Conservation (phyloP, 805 yeast genomes). For the Cyberlindnera nakhonratchasimensis region DNA sequence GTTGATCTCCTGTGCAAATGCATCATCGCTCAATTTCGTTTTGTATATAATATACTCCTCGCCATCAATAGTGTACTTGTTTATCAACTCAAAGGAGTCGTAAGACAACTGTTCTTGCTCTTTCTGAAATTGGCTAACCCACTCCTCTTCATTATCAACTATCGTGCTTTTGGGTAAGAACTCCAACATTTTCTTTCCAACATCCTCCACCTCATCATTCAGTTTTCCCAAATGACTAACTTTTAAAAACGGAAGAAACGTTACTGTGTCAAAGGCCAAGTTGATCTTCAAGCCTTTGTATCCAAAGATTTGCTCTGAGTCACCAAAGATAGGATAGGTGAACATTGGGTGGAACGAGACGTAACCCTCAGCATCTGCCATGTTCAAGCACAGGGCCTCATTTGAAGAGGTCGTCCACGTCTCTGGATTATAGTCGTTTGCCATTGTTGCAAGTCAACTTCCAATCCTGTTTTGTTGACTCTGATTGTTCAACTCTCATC, state of each 20-base stretch:
- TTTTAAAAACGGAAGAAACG: slow-evolving; percentile 69
- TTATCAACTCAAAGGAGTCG: slow-evolving; percentile 35
- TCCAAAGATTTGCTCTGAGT: slow-evolving; percentile 84
- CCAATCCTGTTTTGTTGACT: background rate
- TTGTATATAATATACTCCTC: slow-evolving; percentile 51
- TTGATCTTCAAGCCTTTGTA: slow-evolving; percentile 65
- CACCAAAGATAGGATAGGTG: slow-evolving; percentile 94
- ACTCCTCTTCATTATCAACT: slow-evolving; percentile 58
- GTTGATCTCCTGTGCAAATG: slow-evolving; percentile 50
- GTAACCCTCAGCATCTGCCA: slow-evolving; percentile 57
- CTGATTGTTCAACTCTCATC: background rate
- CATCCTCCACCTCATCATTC: slow-evolving; percentile 54
- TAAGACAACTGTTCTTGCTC: slow-evolving; percentile 41
- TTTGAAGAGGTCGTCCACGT: slow-evolving; percentile 75
- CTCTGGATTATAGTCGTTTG: slow-evolving; percentile 56
- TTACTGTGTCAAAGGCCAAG: slow-evolving; percentile 67
- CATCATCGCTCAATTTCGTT: slow-evolving; percentile 32
- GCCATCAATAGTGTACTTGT: slow-evolving; percentile 33
- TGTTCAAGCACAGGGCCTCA: slow-evolving; percentile 56
- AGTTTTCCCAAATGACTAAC: slow-evolving; percentile 54
- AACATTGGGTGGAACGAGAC: slow-evolving; percentile 71
- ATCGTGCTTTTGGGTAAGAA: slow-evolving; percentile 62
- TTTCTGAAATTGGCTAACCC: slow-evolving; percentile 55
- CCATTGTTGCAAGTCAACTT: too few species aligned
- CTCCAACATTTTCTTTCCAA: slow-evolving; percentile 49